Conservation (phyloP, 2,329 filamentous ascomycete species). For the Aspergillus alliaceus region DNA sequence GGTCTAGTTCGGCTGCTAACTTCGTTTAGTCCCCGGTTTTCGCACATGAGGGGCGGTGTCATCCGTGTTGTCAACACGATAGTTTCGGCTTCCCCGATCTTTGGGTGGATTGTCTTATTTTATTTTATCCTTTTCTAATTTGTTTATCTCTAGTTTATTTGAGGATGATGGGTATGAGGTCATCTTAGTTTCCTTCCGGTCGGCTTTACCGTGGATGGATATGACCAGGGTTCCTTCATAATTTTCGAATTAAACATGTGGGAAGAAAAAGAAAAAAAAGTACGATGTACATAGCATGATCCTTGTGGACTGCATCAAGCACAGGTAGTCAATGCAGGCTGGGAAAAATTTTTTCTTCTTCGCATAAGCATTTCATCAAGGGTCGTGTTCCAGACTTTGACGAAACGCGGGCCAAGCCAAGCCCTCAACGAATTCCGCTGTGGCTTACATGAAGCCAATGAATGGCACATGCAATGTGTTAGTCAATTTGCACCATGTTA, state of each 20-base stretch:
- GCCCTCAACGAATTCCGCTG: not conserved
- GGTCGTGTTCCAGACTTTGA: not conserved
- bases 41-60: slow-evolving; percentile 1
- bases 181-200: not conserved
- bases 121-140: not conserved
- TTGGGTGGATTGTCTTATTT: not conserved
- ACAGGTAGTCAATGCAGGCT: too few species aligned
- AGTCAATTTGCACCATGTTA: not conserved
- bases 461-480: not conserved
- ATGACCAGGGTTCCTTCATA: not conserved
- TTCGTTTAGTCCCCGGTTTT: not conserved
- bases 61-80: too few species aligned
- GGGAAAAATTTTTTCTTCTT: not conserved
- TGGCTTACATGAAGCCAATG: not conserved
- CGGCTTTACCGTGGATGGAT: not conserved
- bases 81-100: slow-evolving; percentile 3
- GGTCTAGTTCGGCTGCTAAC: not conserved
- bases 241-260: not conserved
- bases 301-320: too few species aligned
- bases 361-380: not conserved
- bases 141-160: not conserved
- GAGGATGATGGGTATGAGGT: not conserved
- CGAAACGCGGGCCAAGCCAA: not conserved
- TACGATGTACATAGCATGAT: too few species aligned
- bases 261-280: not conserved